Evolutionary conservation across 2,329 filamentous ascomycete genomes (phyloP).

Genomic region (Colletotrichum simmondsii): DNA sequence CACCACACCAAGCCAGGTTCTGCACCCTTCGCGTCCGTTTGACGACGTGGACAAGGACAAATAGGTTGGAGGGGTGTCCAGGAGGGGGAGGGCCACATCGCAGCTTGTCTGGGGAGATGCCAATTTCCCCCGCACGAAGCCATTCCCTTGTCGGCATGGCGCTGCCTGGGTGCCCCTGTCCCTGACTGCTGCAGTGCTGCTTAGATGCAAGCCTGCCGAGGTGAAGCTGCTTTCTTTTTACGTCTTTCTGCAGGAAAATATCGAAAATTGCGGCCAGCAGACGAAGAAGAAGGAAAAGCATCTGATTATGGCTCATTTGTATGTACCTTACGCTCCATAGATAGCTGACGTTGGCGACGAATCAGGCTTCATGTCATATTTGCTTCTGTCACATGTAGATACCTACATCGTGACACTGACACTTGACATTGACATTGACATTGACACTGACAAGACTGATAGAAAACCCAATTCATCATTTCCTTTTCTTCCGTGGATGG

Average conservation of each 20-base stretch:
- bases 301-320: slow-evolving; percentile 1
- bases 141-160: slow-evolving; percentile 2
- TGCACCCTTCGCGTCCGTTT: not conserved
- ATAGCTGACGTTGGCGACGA: not conserved
- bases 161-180: slow-evolving; percentile 9
- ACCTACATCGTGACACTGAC: not conserved
- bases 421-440: not conserved
- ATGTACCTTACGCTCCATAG: not conserved
- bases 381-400: not conserved
- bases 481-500: not conserved
- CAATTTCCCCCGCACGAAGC: slow-evolving; percentile 32
- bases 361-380: not conserved
- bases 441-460: not conserved
- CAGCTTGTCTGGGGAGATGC: slow-evolving; percentile 1
- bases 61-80: not conserved
- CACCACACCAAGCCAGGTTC: not conserved
- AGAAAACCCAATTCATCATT: not conserved
- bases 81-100: not conserved
- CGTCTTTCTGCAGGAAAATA: not conserved
- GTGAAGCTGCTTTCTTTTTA: not conserved
- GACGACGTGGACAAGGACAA: not conserved
- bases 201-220: not conserved
- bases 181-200: not conserved
- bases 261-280: not conserved
- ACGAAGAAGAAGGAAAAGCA: slow-evolving; percentile 6